Evolutionary conservation across 2,329 filamentous ascomycete genomes (phyloP), one percentile per base, ranked within the genome.

Genomic region (Mollisia scopiformis): DNA sequence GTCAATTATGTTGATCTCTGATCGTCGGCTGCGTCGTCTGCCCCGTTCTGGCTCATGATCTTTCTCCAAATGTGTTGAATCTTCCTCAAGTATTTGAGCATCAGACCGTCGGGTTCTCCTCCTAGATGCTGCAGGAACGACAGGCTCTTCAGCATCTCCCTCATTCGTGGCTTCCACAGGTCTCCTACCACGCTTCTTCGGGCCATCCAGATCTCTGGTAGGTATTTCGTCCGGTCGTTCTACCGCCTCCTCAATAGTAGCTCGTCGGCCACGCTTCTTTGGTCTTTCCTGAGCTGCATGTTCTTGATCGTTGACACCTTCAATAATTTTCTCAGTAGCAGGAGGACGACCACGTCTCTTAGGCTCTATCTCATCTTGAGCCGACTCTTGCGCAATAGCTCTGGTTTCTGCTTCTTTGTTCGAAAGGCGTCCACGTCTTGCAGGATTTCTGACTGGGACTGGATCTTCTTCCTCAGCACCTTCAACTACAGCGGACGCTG

Each of bases 341-440:
- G 21, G 14, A 27, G 3, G 23, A 19, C 49, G 49, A 23, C 19
- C 27, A 31, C 30, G 27, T 8, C 33, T 33, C 19, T 51, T 33
- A 33, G 28, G 28, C 13, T 21, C 16, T 16, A 25, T 28, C n/a
- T 8, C 28, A 49, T 21, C 14, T 8, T 4, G 49, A 14, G 16
- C 7, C 14, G 49, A 31, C 11, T 51, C 28, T 37, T 55, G 35
- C 31, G 25, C 23, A 31, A 31, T 21, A 21, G 47, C 39, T 31
- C 55, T 25, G 7, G 47, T 2, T 43, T 63, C 58, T 28, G 49
- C 43, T 46, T 61, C 53, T 10, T 47, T 55, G 19, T 64, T 64
- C 28, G 58, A 62, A 2, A 61, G 53, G 28, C 53, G 28, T 13
- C 58, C 56, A n/a, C 53, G 41, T 37, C 52, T 59, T 23, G 28